Evolutionary conservation across 148 eudicot genomes (phyloP).

Genomic region (Vaccinium darrowii): DNA sequence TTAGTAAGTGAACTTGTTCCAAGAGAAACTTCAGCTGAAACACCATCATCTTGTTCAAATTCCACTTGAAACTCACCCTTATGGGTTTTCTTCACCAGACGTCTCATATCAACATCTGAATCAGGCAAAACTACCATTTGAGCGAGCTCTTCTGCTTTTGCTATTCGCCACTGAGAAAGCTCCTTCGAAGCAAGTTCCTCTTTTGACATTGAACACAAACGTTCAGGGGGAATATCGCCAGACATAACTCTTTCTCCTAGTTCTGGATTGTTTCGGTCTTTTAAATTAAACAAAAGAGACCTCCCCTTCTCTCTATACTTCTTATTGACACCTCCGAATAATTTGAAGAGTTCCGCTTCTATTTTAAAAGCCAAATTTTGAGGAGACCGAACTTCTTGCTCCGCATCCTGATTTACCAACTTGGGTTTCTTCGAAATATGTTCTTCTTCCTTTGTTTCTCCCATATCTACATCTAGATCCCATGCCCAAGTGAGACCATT

Average conservation of each 20-base stretch:
- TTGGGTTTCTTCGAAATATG: constrained; percentile 28
- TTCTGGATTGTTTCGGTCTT: constrained; percentile 88
- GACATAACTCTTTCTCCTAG: constrained; percentile 84
- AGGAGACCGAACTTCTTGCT: constrained; percentile 41
- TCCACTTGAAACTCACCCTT: constrained; percentile 96
- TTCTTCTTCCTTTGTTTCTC: constrained; percentile 37
- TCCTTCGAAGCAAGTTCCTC: constrained; percentile 98
- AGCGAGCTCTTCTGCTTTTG: constrained; percentile 85
- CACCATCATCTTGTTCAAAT: constrained; percentile 57
- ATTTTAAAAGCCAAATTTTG: constrained; percentile 60
- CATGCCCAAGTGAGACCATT: constrained; percentile 90
- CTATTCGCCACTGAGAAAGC: constrained; percentile 94
- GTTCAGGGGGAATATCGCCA: constrained; percentile 79
- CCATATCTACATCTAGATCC: constrained; percentile 44
- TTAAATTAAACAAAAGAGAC: constrained; percentile 84
- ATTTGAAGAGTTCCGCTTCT: constrained; percentile 79
- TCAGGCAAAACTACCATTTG: constrained; percentile 87
- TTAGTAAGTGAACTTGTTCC: constrained; percentile 30
- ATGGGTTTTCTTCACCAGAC: constrained; percentile 95
- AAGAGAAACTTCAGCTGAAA: constrained; percentile 53
- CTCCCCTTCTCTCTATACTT: constrained; percentile 95
- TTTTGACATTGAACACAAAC: constrained; percentile 91
- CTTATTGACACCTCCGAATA: constrained; percentile 91
- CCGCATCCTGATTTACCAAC: constrained; percentile 26
- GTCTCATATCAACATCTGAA: constrained; percentile 65